Evolutionary conservation across 2,329 filamentous ascomycete genomes (phyloP).

Genomic region (Fusarium sp.): DNA sequence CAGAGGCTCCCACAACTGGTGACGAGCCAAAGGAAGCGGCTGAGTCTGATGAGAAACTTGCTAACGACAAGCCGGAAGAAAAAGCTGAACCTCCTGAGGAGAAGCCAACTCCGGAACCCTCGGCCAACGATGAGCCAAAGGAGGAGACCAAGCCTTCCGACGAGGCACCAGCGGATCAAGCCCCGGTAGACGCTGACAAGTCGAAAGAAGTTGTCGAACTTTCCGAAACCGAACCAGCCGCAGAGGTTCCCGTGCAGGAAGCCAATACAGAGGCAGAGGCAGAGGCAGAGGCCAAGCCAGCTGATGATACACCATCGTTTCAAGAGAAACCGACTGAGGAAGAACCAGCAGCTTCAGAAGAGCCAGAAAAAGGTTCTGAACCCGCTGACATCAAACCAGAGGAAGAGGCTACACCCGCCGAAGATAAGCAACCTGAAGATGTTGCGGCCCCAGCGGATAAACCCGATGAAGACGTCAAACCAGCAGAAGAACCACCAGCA

Average conservation of each 20-base stretch:
- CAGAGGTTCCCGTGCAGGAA: constrained; percentile 5
- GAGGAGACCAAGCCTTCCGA: not conserved
- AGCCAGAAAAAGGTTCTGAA: constrained; percentile 24
- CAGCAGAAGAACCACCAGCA: constrained; percentile 18
- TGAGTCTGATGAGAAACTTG: constrained; percentile 1
- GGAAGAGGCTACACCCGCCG: constrained; percentile 24
- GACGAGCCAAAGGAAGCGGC: constrained; percentile 11
- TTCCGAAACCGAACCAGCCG: constrained; percentile 1
- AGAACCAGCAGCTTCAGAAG: constrained; percentile 11
- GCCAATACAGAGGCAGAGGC: constrained; percentile 3
- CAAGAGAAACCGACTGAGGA: constrained; percentile 13
- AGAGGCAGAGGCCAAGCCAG: constrained; percentile 8
- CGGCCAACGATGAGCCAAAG: constrained; percentile 1
- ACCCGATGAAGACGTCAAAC: constrained; percentile 25
- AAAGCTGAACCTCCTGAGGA: not conserved
- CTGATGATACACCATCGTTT: constrained; percentile 3
- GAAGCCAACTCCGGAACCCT: not conserved
- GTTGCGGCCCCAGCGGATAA: constrained; percentile 18
- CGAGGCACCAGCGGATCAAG: not conserved
- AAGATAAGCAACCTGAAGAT: constrained; percentile 27
- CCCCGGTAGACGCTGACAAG: not conserved
- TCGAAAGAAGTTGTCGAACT: constrained; percentile 1
- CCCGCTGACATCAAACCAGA: constrained; percentile 26
- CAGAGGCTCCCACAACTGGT: constrained; percentile 3
- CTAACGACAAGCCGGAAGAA: not conserved